Evolutionary conservation across 1,139 yeast species (phyloP).

Genomic region (Groenewaldozyma sp.): DNA sequence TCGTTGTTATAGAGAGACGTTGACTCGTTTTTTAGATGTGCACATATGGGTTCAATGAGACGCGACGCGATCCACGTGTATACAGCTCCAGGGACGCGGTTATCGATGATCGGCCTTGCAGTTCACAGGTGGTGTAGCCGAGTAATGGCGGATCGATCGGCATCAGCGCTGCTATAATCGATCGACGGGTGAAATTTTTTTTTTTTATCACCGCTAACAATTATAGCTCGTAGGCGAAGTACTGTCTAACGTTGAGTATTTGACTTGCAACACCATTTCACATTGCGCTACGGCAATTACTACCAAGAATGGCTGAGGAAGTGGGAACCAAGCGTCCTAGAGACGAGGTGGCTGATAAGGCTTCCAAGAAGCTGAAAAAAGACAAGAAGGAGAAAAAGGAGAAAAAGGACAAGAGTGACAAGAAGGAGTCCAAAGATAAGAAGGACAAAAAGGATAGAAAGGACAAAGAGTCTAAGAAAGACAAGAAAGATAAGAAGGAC

Average conservation of each 20-base stretch:
- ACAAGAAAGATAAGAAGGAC: slow-evolving; percentile 33
- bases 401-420: slow-evolving; percentile 25
- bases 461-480: slow-evolving; percentile 36
- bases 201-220: slow-evolving; percentile 3
- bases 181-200: slow-evolving; percentile 7
- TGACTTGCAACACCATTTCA: background rate
- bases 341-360: slow-evolving; percentile 28
- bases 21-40: too few relatives aligned
- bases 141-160: too few relatives aligned
- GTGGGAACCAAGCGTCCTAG: slow-evolving; percentile 18
- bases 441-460: slow-evolving; percentile 20
- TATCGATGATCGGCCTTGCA: too few relatives aligned
- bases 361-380: slow-evolving; percentile 32
- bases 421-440: slow-evolving; percentile 19
- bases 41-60: too few relatives aligned
- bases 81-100: too few relatives aligned
- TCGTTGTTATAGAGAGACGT: too few relatives aligned
- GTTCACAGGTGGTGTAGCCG: too few relatives aligned
- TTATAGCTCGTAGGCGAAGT: too few relatives aligned
- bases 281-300: slow-evolving; percentile 9
- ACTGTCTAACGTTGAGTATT: slow-evolving; percentile 1
- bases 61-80: too few relatives aligned
- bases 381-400: slow-evolving; percentile 40
- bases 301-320: slow-evolving; percentile 15
- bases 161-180: too few relatives aligned